These are phyloP conservation scores for Neoscytalidium dimidiatum DNA, from an alignment of 2,329 filamentous ascomycete genomes.

Conservation along the genomic window DNA sequence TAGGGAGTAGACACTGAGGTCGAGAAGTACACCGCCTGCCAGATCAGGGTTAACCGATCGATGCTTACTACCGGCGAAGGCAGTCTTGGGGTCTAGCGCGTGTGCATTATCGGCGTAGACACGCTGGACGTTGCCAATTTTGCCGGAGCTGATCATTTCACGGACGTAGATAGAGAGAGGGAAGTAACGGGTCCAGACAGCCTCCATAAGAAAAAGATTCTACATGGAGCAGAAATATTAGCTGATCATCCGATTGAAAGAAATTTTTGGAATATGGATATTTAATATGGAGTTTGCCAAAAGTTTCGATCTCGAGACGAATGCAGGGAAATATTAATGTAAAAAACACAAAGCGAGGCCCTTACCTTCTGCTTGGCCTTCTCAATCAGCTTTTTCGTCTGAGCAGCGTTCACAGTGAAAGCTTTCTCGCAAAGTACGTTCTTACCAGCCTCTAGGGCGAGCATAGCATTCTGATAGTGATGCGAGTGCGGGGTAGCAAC, in stretches of 20 bases:
- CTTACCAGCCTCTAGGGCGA: constrained; percentile 82
- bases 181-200: constrained; percentile 89
- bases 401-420: constrained; percentile 79
- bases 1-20: constrained; percentile 84
- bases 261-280: no score
- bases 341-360: no score
- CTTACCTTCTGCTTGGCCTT: constrained; percentile 65
- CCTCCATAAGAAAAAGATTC: constrained; percentile 54
- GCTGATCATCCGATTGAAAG: no score
- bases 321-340: no score
- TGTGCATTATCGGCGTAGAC: constrained; percentile 62
- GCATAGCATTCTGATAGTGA: constrained; percentile 87
- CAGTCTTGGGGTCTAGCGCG: constrained; percentile 60
- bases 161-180: constrained; percentile 76
- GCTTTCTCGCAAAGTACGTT: constrained; percentile 90
- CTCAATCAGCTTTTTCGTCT: constrained; percentile 71
- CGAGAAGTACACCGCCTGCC: constrained; percentile 79
- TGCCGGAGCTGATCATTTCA: constrained; percentile 61
- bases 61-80: constrained; percentile 54
- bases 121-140: constrained; percentile 58
- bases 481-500: constrained; percentile 89
- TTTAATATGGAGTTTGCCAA: neutral
- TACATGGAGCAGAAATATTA: neutral
- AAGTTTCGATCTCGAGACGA: no score
- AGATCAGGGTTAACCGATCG: constrained; percentile 83